Evolutionary conservation across 1,284 basidiomycete genomes (phyloP).

Genomic region (Rugosomyces carneus): DNA sequence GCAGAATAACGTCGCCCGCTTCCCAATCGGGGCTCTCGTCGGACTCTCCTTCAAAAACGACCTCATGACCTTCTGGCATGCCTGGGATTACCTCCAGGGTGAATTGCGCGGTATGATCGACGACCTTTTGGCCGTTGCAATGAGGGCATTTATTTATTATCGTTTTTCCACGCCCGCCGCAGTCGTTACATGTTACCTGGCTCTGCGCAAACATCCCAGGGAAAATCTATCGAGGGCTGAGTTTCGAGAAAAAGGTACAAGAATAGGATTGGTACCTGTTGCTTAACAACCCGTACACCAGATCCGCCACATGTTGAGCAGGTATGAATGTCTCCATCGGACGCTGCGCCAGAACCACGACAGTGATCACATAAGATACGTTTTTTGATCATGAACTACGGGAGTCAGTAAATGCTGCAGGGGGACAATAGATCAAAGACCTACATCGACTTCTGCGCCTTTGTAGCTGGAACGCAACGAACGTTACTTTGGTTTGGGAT

Average conservation of each 20-base stretch:
- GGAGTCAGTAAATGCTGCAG: slow-evolving; percentile 2
- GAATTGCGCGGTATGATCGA: slow-evolving; percentile 78
- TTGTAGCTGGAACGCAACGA: slow-evolving; percentile 46
- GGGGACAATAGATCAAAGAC: slow-evolving; percentile 22
- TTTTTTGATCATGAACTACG: slow-evolving; percentile 84
- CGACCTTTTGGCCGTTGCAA: slow-evolving; percentile 77
- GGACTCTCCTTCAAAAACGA: slow-evolving; percentile 88
- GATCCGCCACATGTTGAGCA: slow-evolving; percentile 80
- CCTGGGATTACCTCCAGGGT: slow-evolving; percentile 81
- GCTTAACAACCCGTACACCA: slow-evolving; percentile 79
- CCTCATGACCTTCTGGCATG: slow-evolving; percentile 87
- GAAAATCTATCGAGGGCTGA: slow-evolving; percentile 60
- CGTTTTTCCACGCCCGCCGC: slow-evolving; percentile 75
- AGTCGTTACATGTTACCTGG: slow-evolving; percentile 74
- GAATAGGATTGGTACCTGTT: slow-evolving; percentile 45
- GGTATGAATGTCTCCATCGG: slow-evolving; percentile 77
- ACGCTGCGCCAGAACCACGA: slow-evolving; percentile 86
- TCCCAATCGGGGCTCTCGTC: slow-evolving; percentile 94
- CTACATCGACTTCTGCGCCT: slow-evolving; percentile 76
- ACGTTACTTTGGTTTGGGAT: slow-evolving; percentile 3
- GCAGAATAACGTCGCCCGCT: slow-evolving; percentile 83
- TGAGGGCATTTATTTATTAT: slow-evolving; percentile 76
- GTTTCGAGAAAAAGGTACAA: slow-evolving; percentile 13
- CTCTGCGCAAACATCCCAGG: slow-evolving; percentile 90
- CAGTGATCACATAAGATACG: slow-evolving; percentile 90